Percentiles rank a stretch among this genome's conserved stretches.
Conservation (phyloP, 805 yeast genomes). For the Yamadazyma sp. region DNA sequence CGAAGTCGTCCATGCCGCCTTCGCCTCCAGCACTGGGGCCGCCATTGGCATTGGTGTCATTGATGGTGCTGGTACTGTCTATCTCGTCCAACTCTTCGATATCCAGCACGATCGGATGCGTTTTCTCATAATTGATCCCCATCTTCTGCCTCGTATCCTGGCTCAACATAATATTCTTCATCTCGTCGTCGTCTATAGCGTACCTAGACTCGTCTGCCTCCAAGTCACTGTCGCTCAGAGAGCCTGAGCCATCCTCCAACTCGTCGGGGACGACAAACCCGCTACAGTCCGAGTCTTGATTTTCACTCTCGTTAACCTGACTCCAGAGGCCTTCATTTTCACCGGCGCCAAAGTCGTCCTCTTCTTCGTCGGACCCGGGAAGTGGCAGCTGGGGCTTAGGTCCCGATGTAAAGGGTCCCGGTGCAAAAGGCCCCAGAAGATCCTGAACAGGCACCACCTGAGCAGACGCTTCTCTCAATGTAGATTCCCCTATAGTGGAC, state of each 20-base stretch:
- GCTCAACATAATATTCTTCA: slow-evolving; percentile 28
- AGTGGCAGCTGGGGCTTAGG: too few relatives aligned
- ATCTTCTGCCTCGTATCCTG: slow-evolving; percentile 34
- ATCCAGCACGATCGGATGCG: not conserved
- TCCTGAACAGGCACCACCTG: too few relatives aligned
- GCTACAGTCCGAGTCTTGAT: slow-evolving; percentile 27
- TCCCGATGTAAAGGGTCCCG: too few relatives aligned
- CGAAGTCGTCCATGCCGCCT: slow-evolving; percentile 19
- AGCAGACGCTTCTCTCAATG: too few relatives aligned
- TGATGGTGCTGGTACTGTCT: too few relatives aligned
- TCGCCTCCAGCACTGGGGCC: slow-evolving; percentile 26
- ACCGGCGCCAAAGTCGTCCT: slow-evolving; percentile 35
- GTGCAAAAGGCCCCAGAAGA: too few relatives aligned
- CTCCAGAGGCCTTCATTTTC: slow-evolving; percentile 36
- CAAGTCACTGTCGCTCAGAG: slow-evolving; percentile 6
- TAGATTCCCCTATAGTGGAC: too few relatives aligned
- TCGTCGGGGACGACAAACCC: slow-evolving; percentile 23
- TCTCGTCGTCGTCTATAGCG: slow-evolving; percentile 18
- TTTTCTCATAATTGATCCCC: slow-evolving; percentile 26
- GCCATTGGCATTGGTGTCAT: too few relatives aligned
- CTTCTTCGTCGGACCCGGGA: slow-evolving; percentile 19
- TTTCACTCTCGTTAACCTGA: slow-evolving; percentile 32
- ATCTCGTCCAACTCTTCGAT: slow-evolving; percentile 14
- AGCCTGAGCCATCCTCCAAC: not conserved
- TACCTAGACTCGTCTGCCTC: slow-evolving; percentile 13